Conservation (phyloP, 2,329 filamentous ascomycete genomes). For the Xylariales sp. region DNA sequence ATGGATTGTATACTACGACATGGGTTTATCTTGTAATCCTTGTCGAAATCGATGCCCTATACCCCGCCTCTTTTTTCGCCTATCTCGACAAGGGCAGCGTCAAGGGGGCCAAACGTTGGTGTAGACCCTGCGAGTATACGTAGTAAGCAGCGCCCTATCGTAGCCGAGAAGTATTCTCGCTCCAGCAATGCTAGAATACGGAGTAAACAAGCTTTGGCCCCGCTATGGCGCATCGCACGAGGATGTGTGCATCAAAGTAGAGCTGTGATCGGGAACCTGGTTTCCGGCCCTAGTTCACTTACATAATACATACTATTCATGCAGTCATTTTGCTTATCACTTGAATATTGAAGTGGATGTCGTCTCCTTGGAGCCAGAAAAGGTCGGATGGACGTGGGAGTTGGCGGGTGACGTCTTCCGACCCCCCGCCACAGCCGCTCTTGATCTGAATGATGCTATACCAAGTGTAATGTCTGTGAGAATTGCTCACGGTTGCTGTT, state of each 20-base stretch:
- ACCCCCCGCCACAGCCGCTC: background rate
- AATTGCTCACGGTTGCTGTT: background rate
- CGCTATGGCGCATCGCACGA: conserved; percentile 1
- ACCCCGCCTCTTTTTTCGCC: background rate
- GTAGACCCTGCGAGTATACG: background rate
- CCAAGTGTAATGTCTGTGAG: background rate
- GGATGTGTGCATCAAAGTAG: background rate
- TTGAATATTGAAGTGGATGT: background rate
- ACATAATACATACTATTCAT: background rate
- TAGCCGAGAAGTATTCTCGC: background rate
- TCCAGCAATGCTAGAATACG: background rate
- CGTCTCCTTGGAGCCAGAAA: background rate
- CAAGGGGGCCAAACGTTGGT: background rate
- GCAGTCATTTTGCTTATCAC: background rate
- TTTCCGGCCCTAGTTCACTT: background rate
- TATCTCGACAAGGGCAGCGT: background rate
- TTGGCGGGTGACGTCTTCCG: background rate
- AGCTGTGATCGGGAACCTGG: background rate
- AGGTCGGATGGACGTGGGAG: background rate
- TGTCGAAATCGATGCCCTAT: background rate
- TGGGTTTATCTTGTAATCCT: background rate
- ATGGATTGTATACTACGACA: background rate
- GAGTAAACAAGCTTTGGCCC: background rate
- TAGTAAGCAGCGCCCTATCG: background rate
- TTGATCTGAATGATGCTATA: background rate